Evolutionary conservation across 805 yeast genomes (phyloP), one percentile per base, ranked within the genome.

Genomic region (Yamadazyma laniorum): DNA sequence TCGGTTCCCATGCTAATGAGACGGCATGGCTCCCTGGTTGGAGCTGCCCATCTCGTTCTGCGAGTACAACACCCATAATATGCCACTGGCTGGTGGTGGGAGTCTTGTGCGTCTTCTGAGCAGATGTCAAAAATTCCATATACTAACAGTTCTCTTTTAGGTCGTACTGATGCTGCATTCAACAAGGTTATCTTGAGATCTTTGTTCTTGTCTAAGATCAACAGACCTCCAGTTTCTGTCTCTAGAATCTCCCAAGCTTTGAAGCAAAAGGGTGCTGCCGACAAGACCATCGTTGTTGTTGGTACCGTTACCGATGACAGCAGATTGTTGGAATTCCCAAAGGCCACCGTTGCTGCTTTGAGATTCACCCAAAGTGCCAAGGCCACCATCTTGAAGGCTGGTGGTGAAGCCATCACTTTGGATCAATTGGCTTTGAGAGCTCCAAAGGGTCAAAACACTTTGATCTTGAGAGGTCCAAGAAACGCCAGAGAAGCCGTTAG

Each of bases 371-470:
- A 93, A 65, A 86, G 93, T 76, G 99, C 99, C 72, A 88, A 85
- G 75, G 97, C 96, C 67, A 88, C 86, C 74, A 93, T 93, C 71
- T 61, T 80, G 65, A 91, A 91, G 82, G 91, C 91, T 68, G 99
- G 99, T 77, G 99, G 99, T 82, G 99, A 93, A 81, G 88, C 88
- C 67, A 85, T 93, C 84, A 93, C 99, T 69, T 82, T 93, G 63
- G 99, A 93, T 75, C 97, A 93, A 80, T 87, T 93, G 64, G 99
- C 99, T 65, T 82, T 85, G 65, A 90, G 95, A 77, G 91, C 98
- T 72, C 99, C 99, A 75, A 89, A 90, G 74, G 99, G 99, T 77
- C 84, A 87, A 75, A 93, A 93, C 96, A 93, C 99, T 58, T 76
- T 93, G 72, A 76, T 91, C 65, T 78, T 93, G 71, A 88, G 98